Evolutionary conservation across 2,329 filamentous ascomycete genomes (phyloP), one percentile per base, ranked within the genome.

Genomic region (Phyllosticta citribraziliensis): DNA sequence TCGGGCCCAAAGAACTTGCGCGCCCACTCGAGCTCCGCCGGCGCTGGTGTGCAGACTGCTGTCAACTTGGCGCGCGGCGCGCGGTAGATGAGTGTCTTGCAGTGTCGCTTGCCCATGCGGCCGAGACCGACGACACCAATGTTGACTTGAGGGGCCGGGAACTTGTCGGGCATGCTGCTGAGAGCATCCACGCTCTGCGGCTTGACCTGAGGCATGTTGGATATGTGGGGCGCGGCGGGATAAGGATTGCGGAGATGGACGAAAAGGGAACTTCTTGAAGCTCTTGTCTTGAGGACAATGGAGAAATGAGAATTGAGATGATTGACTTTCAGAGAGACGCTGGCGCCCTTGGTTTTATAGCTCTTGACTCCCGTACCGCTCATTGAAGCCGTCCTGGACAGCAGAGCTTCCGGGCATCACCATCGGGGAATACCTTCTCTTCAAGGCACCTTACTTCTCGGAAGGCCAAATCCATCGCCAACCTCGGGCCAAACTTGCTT

Each of bases 31-130:
- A 77, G 69, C 66, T 81, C 79, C 1, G 67, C 67, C 8, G 71
- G 67, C 58, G 79, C 77, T 9, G 78, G 76, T 5, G 76, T 76
- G 67, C 76, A 80, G 47, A 77, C 80, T 59, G 79, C 80, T 30
- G 81, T 77, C 24, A 82, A 74, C 57, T 80, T 69, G 52, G 79
- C 79, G 22, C 74, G 70, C 35, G 78, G 76, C 12, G 74, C 73
- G 20, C 72, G 70, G 55, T 76, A 66, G 56, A 78, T 68, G 60
- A 79, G 75, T 64, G 77, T 78, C 56, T 75, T 68, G 60, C 75
- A 78, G 69, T 80, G 78, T 17, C 78, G 73, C 65, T 76, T 75
- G 58, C 78, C 79, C 77, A 81, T 80, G 64, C 79, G 76, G 30
- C 79, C 79, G 56, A 81, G 76, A 52, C 79, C 79, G 22, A 75